Percentiles rank a stretch among this genome's conserved stretches.
Conservation (phyloP, 257 asterid species). For the Lavandula angustifolia region DNA sequence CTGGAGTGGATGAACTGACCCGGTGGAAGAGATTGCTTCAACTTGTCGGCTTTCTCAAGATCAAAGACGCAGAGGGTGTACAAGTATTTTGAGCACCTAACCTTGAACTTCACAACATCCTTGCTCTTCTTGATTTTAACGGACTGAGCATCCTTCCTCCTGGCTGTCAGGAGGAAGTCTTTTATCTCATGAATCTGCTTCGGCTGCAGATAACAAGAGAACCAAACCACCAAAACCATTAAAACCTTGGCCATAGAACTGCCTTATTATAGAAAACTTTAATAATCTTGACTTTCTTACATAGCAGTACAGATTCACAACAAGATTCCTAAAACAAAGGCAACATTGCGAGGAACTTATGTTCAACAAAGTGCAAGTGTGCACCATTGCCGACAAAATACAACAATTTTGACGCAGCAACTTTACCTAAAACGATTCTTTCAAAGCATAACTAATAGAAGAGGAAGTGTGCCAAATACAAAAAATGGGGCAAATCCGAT, state of each 20-base stretch:
- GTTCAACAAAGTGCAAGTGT: no score
- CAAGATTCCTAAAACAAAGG: no score
- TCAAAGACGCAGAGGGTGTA: constrained; percentile 52
- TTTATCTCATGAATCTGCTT: constrained; percentile 41
- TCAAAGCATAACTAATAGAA: no score
- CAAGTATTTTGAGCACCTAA: constrained; percentile 35
- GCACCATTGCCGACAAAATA: no score
- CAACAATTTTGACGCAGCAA: no score
- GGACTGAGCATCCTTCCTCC: constrained; percentile 52
- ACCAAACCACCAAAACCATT: background rate
- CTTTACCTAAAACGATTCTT: no score
- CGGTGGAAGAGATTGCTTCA: constrained; percentile 55
- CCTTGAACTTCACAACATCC: constrained; percentile 38
- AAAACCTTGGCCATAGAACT: background rate
- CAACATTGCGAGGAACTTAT: no score
- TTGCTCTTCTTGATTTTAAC: constrained; percentile 50
- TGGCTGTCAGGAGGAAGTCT: constrained; percentile 33
- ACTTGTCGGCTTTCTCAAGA: constrained; percentile 46
- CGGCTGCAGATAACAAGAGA: constrained; percentile 34
- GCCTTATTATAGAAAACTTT: background rate
- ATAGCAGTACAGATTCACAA: no score
- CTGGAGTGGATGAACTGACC: constrained; percentile 25
- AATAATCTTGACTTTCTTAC: background rate
- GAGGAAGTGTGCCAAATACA: no score
- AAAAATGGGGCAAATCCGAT: background rate